Evolutionary conservation across 2,329 filamentous ascomycete species (phyloP), one percentile per base, ranked within the genome.

Genomic region (Penicillium sp.): DNA sequence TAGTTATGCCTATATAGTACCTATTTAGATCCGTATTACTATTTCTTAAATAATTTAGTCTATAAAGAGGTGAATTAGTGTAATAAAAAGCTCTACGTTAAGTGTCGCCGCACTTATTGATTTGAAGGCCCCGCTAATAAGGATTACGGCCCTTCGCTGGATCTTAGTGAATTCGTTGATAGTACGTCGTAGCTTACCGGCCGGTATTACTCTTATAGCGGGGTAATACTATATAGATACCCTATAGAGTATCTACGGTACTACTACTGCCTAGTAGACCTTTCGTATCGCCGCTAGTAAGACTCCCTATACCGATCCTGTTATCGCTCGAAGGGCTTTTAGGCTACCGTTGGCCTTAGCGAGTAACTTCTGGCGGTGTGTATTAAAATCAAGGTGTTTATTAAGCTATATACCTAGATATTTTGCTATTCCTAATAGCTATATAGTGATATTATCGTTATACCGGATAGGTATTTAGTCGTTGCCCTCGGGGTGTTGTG

Each of bases 351-450:
- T 54, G 2, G 58, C 59, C n/a, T 66, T 66, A 63, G 22, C 0
- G 22, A 24, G 22, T 24, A 52, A 43, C 18, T 60, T 59, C 1
- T 50, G 37, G 0, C 50, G 24, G 19, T 66, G 51, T 2, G 18
- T 41, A 0, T 18, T 5, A 5, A 65, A 62, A 0, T 27, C 55
- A 0, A 66, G 58, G 4, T 33, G 9, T 4, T 56, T 50, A 19
- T 66, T 54, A 0, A 64, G 47, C 59, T 37, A 65, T 4, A 60
- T 3, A 4, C 61, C 50, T 0, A 65, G 58, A n/a, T 65, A 64
- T 44, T 43, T 52, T 1, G 51, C 33, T 11, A 4, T 24, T 24
- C 56, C 22, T 36, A 18, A 13, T 18, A 43, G 50, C 44, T 44
- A 6, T 16, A 36, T 50, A 14, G 27, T 16, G 6, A n/a, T 13